These are phyloP conservation scores for Thalia dealbata DNA, from an alignment of 176 grass and related monocot genomes.

Conservation along the genomic window DNA sequence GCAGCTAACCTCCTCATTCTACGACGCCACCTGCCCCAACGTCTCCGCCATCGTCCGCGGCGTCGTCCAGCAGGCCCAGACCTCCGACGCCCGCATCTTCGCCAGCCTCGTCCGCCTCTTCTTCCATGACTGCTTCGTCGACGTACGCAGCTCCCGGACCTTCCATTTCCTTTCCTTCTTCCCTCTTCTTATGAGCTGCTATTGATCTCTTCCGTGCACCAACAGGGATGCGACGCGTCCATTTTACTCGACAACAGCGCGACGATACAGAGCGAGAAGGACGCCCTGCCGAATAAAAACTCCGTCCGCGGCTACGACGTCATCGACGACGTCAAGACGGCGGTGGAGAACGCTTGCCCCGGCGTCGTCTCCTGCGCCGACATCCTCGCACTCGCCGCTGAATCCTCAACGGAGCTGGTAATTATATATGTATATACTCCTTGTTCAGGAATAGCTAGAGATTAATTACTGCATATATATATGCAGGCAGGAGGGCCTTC, in stretches of 20 bases:
- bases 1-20: constrained; percentile 44
- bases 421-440: neutral
- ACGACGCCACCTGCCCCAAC: constrained; percentile 42
- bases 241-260: constrained; percentile 4
- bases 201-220: no score
- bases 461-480: neutral
- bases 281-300: neutral
- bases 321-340: constrained; percentile 14
- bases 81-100: constrained; percentile 40
- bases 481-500: neutral
- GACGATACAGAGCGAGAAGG: constrained; percentile 11
- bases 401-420: constrained; percentile 1
- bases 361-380: constrained; percentile 22
- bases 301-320: constrained; percentile 4
- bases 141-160: no score
- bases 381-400: constrained; percentile 14
- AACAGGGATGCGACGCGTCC: constrained; percentile 20
- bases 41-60: constrained; percentile 39
- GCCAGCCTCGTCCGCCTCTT: constrained; percentile 70
- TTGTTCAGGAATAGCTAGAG: no score
- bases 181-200: no score
- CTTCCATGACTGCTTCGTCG: constrained; percentile 91
- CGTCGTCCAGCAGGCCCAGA: constrained; percentile 43
- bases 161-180: no score
- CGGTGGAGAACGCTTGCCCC: constrained; percentile 4